A percentile compares a stretch with the other conserved stretches of the same genome.
These are phyloP conservation scores for Umbellularia californica DNA, from an alignment of 164 flowering plant genomes.

Conservation along the genomic window DNA sequence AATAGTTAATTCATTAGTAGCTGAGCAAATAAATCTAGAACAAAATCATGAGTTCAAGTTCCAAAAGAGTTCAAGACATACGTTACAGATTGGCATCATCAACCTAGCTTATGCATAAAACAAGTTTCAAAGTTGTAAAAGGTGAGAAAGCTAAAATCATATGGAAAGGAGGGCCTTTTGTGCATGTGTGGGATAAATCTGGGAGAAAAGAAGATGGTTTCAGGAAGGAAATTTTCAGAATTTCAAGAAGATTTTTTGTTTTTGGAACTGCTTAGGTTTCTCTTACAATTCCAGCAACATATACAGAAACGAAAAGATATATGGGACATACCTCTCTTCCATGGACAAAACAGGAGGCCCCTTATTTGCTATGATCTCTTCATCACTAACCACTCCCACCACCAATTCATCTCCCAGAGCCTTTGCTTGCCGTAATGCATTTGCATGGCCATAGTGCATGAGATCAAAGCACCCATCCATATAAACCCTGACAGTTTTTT, in stretches of 20 bases:
- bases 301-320: background rate
- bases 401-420: conserved; percentile 82
- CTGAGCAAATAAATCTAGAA: background rate
- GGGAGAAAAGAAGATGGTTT: background rate
- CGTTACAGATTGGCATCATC: background rate
- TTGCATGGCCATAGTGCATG: conserved; percentile 94
- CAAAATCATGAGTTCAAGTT: background rate
- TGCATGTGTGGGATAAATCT: background rate
- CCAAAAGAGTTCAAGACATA: too few relatives aligned
- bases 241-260: background rate
- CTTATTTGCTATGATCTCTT: conserved; percentile 74
- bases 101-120: background rate
- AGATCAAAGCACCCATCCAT: conserved; percentile 97
- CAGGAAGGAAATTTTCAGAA: background rate
- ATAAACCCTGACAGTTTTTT: conserved; percentile 69
- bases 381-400: conserved; percentile 86
- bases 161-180: background rate
- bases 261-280: background rate
- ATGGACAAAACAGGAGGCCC: conserved; percentile 87
- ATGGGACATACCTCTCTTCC: conserved; percentile 64
- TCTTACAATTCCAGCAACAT: background rate
- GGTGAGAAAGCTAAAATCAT: background rate
- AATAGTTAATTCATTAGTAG: background rate
- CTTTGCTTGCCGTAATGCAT: conserved; percentile 86
- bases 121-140: background rate